Percentiles rank a stretch among this genome's conserved stretches.
These are phyloP conservation scores for Salix viminalis DNA, from an alignment of 345 rosid genomes.

Conservation along the genomic window DNA sequence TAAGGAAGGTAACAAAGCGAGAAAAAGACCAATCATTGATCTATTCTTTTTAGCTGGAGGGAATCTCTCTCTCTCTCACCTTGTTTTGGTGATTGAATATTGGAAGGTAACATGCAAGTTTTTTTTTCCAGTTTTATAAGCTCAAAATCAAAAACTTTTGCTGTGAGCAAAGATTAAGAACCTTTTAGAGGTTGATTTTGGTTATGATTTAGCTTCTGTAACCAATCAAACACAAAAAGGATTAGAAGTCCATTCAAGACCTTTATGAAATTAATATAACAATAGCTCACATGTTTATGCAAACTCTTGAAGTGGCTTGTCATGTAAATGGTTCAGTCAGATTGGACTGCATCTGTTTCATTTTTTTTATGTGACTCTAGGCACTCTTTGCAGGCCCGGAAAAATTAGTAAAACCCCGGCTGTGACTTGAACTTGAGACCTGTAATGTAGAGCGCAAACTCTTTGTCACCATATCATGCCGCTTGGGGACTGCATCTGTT, in stretches of 20 bases:
- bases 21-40: slow-evolving; percentile 27
- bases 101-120: slow-evolving; percentile 11
- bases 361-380: too few species aligned
- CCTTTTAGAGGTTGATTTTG: background rate
- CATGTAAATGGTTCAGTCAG: background rate
- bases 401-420: too few species aligned
- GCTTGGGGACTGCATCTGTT: background rate
- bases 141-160: background rate
- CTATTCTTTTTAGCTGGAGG: slow-evolving; percentile 37
- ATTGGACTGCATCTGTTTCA: background rate
- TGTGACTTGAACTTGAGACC: too few species aligned
- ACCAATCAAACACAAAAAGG: background rate
- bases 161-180: slow-evolving; percentile 2
- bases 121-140: background rate
- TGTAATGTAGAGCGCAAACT: too few species aligned
- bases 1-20: slow-evolving; percentile 24
- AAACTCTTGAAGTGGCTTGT: background rate
- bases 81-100: slow-evolving; percentile 1
- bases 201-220: background rate
- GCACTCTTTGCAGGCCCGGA: too few species aligned
- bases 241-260: background rate
- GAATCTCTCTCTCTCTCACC: slow-evolving; percentile 24
- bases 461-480: too few species aligned
- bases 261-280: background rate
- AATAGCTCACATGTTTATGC: background rate